phyloP scores from a whole-genome alignment of 2,329 filamentous ascomycete species.

The Colletotrichum sojae region DNA sequence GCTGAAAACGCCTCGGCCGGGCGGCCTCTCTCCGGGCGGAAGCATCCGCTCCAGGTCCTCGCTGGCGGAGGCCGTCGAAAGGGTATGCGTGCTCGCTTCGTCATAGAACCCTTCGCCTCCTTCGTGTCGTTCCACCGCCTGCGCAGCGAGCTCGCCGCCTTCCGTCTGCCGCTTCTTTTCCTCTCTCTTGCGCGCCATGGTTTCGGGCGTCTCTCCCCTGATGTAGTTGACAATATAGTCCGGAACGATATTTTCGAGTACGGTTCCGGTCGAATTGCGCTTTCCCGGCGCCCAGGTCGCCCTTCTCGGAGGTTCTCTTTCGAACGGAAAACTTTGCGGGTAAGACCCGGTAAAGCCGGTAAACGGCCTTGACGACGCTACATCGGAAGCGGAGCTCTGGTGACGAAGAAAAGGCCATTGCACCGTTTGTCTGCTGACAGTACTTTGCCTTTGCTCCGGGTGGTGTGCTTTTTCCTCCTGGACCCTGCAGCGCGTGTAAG shows the following conservation, averaged over 20 bases:
- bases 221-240: constrained; percentile 71
- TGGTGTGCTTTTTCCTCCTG: constrained; percentile 7
- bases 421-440: constrained; percentile 42
- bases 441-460: constrained; percentile 21
- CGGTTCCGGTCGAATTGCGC: constrained; percentile 37
- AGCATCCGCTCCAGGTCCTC: constrained; percentile 39
- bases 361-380: constrained; percentile 35
- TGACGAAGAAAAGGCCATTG: constrained; percentile 42
- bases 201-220: constrained; percentile 69
- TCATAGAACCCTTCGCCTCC: constrained; percentile 32
- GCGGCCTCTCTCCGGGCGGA: constrained; percentile 18
- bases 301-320: constrained; percentile 31
- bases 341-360: constrained; percentile 39
- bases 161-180: constrained; percentile 49
- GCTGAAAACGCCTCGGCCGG: constrained; percentile 47
- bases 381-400: constrained; percentile 37
- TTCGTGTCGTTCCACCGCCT: constrained; percentile 12
- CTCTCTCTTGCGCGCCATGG: constrained; percentile 61
- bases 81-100: constrained; percentile 27
- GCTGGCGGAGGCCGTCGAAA: constrained; percentile 23
- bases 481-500: constrained; percentile 27
- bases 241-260: constrained; percentile 60
- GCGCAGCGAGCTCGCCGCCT: constrained; percentile 47
- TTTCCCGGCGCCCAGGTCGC: constrained; percentile 41
- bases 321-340: constrained; percentile 27